These are phyloP conservation scores for Microsporum audouinii DNA, from an alignment of 2,329 filamentous ascomycete species.

Conservation along the genomic window DNA sequence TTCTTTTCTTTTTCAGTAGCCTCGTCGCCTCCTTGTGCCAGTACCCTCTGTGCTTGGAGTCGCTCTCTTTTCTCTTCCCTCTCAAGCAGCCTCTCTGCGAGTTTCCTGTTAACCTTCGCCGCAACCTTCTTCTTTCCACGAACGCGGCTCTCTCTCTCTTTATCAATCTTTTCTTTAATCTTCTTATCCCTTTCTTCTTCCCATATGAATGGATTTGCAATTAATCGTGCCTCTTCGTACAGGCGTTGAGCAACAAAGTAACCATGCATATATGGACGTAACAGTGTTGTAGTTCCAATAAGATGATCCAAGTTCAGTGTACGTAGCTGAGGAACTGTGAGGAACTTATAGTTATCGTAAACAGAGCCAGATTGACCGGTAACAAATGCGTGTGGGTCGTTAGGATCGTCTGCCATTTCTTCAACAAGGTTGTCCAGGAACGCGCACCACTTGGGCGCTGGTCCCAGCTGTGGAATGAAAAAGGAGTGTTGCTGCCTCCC, in stretches of 20 bases:
- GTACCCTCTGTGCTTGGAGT: constrained; percentile 33
- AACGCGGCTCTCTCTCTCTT: constrained; percentile 90
- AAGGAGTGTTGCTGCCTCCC: constrained; percentile 90
- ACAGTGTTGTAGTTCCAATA: constrained; percentile 75
- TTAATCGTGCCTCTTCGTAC: constrained; percentile 87
- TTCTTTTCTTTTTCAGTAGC: constrained; percentile 24
- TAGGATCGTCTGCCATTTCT: constrained; percentile 82
- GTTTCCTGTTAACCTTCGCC: constrained; percentile 71
- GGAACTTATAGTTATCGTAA: constrained; percentile 99
- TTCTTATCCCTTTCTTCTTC: constrained; percentile 85
- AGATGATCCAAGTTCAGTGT: constrained; percentile 78
- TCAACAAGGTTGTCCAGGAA: constrained; percentile 97
- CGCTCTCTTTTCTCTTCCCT: constrained; percentile 46
- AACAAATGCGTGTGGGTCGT: constrained; percentile 47
- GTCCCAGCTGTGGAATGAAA: constrained; percentile 85
- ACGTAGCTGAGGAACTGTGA: constrained; percentile 76
- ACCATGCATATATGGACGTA: constrained; percentile 97
- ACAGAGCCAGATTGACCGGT: constrained; percentile 52
- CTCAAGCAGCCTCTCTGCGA: constrained; percentile 52
- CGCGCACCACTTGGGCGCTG: constrained; percentile 87
- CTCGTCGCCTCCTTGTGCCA: constrained; percentile 49
- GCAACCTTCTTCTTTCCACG: constrained; percentile 83
- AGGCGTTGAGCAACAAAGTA: constrained; percentile 93
- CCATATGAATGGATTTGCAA: constrained; percentile 86
- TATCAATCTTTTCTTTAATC: constrained; percentile 89